Base-by-base conservation (phyloP, 2,329 filamentous ascomycete species). In the Epichloe brachyelytri region DNA sequence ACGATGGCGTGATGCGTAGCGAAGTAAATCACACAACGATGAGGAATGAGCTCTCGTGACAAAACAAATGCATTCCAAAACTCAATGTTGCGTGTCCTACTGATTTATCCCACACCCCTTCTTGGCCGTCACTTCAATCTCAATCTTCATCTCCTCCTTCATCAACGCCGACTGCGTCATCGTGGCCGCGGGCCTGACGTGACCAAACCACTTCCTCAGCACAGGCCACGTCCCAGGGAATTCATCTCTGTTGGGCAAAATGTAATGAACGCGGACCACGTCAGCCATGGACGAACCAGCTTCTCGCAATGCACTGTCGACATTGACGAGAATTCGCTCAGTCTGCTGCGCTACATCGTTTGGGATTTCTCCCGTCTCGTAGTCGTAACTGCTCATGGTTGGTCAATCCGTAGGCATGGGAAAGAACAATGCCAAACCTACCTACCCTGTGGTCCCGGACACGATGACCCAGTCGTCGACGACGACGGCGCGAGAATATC, bases 401-500 rank as follows among this genome's bases (percentile, higher is more conserved):
- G 22, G 22, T 7, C 3, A 20, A 26, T 26, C 7, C 22, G 6
- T 26, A 26, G 22, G 22, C 2, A 26, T 26, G 22, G 7, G 7
- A 26, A 26, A 26, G 7, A 8, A 26, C 6, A 20, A 30, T 33
- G 12, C 5, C 26, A 30, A 8, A 26, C 26, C 26, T 26, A 17
- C 11, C 12, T 57, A 75, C 74, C 76, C 76, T 3, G 76, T 79
- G 38, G 74, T 78, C 0, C 76, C 76, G 2, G 76, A 77, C 4
- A 79, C 73, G 51, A 77, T 71, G 11, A 78, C 62, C 67, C 71
- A 74, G 38, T 74, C 72, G 11, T 72, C 75, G 1, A 67, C 63
- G 17, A 76, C 67, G 3, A 79, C 74, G 37, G 75, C 76, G 46
- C 76, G 69, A 33, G 75, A 78, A 60, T 79, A 79, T 47, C 72